Evolutionary conservation across 1,284 basidiomycete genomes (phyloP), one percentile per base, ranked within the genome.

Genomic region (Sporisorium scitamineum): DNA sequence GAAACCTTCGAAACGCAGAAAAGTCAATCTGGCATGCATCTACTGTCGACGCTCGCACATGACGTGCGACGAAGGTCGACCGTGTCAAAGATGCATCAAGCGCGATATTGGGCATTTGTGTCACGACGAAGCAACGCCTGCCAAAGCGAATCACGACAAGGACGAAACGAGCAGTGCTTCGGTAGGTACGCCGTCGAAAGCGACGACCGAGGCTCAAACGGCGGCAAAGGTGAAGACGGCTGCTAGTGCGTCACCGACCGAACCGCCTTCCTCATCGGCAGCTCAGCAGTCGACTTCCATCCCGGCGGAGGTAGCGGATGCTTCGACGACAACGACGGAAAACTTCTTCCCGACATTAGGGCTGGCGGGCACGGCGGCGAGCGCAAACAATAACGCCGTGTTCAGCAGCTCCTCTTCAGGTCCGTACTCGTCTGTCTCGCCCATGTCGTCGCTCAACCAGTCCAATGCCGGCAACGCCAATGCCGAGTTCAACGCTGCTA

Each of bases 31-130:
- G 87, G 94, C 94, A 1, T 97, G 95, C 85, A 88, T 97, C 54
- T 97, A 96, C 87, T 97, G 94, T 86, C 89, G 94, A 78, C 88
- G 94, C 67, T 94, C 93, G 89, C 92, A 94, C 89, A 93, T 87
- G 86, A 83, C 84, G 7, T 87, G 86, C 68, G 86, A 86, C 45
- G 84, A 85, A 20, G 80, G 80, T n/a, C 66, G 86, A 6, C 86
- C 86, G 1, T 87, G 86, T 53, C 78, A 80, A 50, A 66, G 86
- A 5, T 87, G 87, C 66, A 81, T 87, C 77, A 87, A 87, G 73
- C 78, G 87, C 22, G 86, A 87, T 57, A 87, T 87, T 39, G 86
- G 86, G 1, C 86, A 87, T 65, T 73, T 87, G 16, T 87, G 87
- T 66, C 48, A 80, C 61, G 56, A 70, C 31, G 67, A 65, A 50